phyloP scores from a whole-genome alignment of 2,329 filamentous ascomycete genomes.

The Colletotrichum camelliae region DNA sequence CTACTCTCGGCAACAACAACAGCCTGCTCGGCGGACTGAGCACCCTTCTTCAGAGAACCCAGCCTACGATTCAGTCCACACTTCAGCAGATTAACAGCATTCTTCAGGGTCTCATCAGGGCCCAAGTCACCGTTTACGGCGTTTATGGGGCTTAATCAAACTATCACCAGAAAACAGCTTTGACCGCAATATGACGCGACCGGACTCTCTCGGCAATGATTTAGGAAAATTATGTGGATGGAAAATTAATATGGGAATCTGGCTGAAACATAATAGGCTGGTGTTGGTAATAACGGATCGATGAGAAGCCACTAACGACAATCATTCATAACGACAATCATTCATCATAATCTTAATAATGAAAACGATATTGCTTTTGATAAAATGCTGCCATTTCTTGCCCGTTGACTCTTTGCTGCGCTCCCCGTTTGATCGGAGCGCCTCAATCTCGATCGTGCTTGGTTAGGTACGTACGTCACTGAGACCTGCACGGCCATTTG shows the following conservation, averaged over 20 bases:
- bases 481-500: background rate
- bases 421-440: background rate
- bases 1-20: background rate
- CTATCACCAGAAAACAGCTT: background rate
- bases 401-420: background rate
- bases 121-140: too few relatives aligned
- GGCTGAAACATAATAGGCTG: background rate
- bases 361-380: background rate
- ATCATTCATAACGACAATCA: background rate
- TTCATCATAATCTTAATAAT: background rate
- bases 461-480: background rate
- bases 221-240: background rate
- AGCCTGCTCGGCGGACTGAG: background rate
- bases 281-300: background rate
- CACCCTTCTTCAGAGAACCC: background rate
- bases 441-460: background rate
- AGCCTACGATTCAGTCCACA: background rate
- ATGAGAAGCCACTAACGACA: background rate
- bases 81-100: background rate
- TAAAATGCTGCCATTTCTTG: background rate
- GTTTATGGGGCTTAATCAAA: too few relatives aligned
- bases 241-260: background rate
- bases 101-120: background rate
- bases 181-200: background rate
- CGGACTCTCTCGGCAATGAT: background rate